These are phyloP conservation scores for Dioscorea dumetorum DNA, from an alignment of 106 monocot species.

Conservation along the genomic window DNA sequence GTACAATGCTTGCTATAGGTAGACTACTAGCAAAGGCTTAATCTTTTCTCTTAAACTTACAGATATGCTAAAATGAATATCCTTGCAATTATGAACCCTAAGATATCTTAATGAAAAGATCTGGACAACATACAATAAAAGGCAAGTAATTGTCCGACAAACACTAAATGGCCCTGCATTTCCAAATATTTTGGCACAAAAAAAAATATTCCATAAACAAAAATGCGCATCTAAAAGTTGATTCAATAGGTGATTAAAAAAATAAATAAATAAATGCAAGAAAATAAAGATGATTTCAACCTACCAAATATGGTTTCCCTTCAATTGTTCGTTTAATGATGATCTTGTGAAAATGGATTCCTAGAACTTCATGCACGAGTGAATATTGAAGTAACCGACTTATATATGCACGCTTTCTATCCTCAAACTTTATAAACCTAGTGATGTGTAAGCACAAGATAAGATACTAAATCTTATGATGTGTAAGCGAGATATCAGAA, in stretches of 20 bases:
- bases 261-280: not conserved
- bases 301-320: conserved; percentile 68
- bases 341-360: conserved; percentile 39
- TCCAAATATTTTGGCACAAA: not conserved
- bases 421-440: conserved; percentile 71
- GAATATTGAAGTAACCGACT: conserved; percentile 83
- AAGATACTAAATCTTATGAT: conserved; percentile 1
- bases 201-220: not conserved
- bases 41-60: too few species aligned
- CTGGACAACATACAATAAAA: not conserved
- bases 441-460: conserved; percentile 4
- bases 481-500: too few species aligned
- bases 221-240: not conserved
- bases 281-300: not conserved
- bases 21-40: too few species aligned
- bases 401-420: conserved; percentile 81
- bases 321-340: conserved; percentile 39
- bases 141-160: not conserved
- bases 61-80: too few species aligned
- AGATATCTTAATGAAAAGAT: not conserved
- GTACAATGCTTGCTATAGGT: too few species aligned
- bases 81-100: too few species aligned
- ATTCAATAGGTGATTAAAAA: too few species aligned
- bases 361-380: conserved; percentile 50
- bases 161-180: not conserved